Base-by-base conservation (phyloP, 371 early-diverging fungal genomes). In the Syncephalastrum sp. region DNA sequence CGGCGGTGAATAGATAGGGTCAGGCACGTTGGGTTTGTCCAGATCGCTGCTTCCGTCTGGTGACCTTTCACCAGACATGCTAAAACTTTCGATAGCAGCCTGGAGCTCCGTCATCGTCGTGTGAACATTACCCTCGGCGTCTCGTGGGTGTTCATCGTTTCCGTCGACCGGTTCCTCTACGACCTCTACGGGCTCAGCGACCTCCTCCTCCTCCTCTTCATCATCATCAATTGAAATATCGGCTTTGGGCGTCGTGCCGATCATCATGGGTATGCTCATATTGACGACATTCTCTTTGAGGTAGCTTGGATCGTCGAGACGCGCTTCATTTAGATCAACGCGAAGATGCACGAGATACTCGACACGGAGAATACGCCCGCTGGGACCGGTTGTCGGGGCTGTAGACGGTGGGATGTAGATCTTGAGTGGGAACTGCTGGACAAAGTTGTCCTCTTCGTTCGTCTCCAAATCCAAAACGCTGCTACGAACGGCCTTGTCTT, bases 201-300 rank as follows among this genome's bases (percentile, higher is more conserved):
- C 2, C 21, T 21, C 21, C 2, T 21, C 21, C 21, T 21, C 51
- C 10, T 54, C 61, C 21, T 65, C 68, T 5, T 67, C 72, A 43
- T 75, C 75, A 46, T 65, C 68, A 23, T 77, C 77, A 24, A 77
- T 77, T 14, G 61, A 59, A 19, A 69, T 59, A 1, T 62, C 54
- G 25, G 68, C 64, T 42, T 60, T 70, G 3, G 77, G 74, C 23
- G 56, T 67, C 3, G 77, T 77, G n/a, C 77, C 77, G 21, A 77
- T 59, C n/a, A 60, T 61, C 46, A 77, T 64, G 5, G 67, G 64
- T 13, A 57, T n/a, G n/a, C 64, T 60, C 43, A 69, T 68, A 4
- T 50, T 21, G 0, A 68, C 59, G 23, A 63, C 55, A 47, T 70
- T 63, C 6, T 61, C 48, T 15, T 61, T 25, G 33, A 62, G 63